phyloP scores from a whole-genome alignment of 768 basidiomycete genomes.

The Boletus rubescentipes region DNA sequence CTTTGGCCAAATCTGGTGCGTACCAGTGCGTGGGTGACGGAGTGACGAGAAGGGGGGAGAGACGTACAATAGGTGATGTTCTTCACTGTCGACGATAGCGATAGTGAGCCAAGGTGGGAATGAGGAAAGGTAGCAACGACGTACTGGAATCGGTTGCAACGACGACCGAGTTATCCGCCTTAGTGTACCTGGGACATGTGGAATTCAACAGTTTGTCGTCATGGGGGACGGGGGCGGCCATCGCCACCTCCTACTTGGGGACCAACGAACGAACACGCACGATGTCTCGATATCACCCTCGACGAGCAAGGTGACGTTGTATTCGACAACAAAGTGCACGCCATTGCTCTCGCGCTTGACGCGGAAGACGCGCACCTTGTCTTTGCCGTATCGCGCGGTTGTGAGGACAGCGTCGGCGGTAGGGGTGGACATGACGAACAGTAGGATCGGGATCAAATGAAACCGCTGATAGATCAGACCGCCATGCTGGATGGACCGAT shows the following conservation, averaged over 20 bases:
- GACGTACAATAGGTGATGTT: constrained; percentile 62
- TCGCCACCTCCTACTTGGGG: background rate
- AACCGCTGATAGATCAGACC: background rate
- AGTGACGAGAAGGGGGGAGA: background rate
- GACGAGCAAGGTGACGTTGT: constrained; percentile 74
- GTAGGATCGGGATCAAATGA: background rate
- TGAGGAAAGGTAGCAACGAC: constrained; percentile 23
- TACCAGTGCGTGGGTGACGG: background rate
- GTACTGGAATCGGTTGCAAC: constrained; percentile 91
- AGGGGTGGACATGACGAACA: constrained; percentile 28
- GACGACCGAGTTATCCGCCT: constrained; percentile 84
- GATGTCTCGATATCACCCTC: constrained; percentile 83
- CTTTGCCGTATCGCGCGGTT: constrained; percentile 80
- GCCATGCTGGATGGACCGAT: no score
- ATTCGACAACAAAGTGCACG: constrained; percentile 79
- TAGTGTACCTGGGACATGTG: constrained; percentile 59
- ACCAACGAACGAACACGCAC: constrained; percentile 35
- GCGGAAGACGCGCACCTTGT: constrained; percentile 82
- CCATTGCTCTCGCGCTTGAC: constrained; percentile 64
- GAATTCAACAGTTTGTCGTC: background rate
- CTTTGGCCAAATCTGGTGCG: constrained; percentile 74
- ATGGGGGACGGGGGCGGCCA: background rate
- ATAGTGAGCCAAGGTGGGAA: background rate
- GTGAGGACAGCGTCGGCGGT: constrained; percentile 33
- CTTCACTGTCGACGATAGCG: constrained; percentile 45